These are phyloP conservation scores for Ramaria rubella DNA, from an alignment of 768 basidiomycete genomes.

Conservation along the genomic window DNA sequence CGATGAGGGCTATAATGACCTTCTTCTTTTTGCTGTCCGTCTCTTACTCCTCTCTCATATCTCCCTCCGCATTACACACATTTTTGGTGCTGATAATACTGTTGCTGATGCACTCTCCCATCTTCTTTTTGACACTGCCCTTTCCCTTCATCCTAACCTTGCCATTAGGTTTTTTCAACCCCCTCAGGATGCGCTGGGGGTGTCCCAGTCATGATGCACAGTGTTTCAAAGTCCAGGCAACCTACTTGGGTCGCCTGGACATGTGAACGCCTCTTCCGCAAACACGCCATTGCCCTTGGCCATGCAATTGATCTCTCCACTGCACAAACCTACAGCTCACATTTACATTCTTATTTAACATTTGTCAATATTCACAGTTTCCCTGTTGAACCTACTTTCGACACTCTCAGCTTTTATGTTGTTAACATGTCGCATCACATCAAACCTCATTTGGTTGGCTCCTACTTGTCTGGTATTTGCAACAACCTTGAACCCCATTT, in stretches of 20 bases:
- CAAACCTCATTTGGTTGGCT: conserved; percentile 15
- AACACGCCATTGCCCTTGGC: conserved; percentile 26
- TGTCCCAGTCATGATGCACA: background rate
- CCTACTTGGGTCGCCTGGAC: conserved; percentile 31
- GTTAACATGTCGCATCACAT: conserved; percentile 17
- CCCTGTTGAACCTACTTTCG: conserved; percentile 7
- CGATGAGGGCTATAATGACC: background rate
- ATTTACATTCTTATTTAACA: conserved; percentile 4
- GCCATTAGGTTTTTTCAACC: background rate
- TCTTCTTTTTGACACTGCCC: background rate
- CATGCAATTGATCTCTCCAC: no score
- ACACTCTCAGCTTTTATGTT: conserved; percentile 14
- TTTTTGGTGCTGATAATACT: background rate
- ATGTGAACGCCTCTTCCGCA: conserved; percentile 24
- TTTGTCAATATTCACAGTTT: conserved; percentile 11
- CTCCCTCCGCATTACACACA: background rate
- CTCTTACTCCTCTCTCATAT: background rate
- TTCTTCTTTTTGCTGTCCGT: background rate
- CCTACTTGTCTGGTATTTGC: conserved; percentile 22
- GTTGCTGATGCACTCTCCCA: conserved; percentile 3
- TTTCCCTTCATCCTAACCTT: background rate
- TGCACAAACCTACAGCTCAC: no score
- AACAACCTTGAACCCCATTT: conserved; percentile 18
- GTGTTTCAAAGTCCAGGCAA: conserved; percentile 16
- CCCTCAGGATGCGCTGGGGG: background rate